These are phyloP conservation scores for Verbascum thapsus DNA, from an alignment of 257 asterid genomes.

Conservation along the genomic window DNA sequence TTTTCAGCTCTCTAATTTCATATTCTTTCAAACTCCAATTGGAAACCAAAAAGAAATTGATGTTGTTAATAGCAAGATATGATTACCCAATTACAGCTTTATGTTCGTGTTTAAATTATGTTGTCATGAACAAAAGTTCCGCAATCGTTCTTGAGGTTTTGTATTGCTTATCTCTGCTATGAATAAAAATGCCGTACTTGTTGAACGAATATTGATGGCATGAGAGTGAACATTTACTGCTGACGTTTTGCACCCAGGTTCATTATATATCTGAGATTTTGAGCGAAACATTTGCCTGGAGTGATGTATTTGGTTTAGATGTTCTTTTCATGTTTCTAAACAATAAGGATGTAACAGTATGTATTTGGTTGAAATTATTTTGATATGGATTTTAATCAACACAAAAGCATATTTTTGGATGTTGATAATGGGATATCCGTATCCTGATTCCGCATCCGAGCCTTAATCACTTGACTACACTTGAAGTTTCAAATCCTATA, in stretches of 20 bases:
- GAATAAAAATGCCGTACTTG: too few relatives aligned
- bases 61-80: slow-evolving; percentile 11
- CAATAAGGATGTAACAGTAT: too few relatives aligned
- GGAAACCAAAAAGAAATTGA: slow-evolving; percentile 17
- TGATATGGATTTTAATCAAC: neutral
- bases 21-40: slow-evolving; percentile 2
- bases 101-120: neutral
- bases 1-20: slow-evolving; percentile 22
- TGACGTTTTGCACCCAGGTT: too few relatives aligned
- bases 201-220: too few relatives aligned
- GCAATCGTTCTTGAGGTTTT: neutral
- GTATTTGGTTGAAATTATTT: neutral
- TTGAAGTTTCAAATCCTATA: neutral
- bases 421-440: neutral
- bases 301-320: too few relatives aligned
- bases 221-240: too few relatives aligned
- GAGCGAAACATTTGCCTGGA: too few relatives aligned
- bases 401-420: neutral
- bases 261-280: too few relatives aligned
- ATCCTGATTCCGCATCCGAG: neutral
- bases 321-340: too few relatives aligned
- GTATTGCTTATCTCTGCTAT: neutral
- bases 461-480: neutral
- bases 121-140: neutral
- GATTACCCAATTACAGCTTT: slow-evolving; percentile 2